phyloP scores from a whole-genome alignment of 441 rosid species.

The Mallotus japonicus region DNA sequence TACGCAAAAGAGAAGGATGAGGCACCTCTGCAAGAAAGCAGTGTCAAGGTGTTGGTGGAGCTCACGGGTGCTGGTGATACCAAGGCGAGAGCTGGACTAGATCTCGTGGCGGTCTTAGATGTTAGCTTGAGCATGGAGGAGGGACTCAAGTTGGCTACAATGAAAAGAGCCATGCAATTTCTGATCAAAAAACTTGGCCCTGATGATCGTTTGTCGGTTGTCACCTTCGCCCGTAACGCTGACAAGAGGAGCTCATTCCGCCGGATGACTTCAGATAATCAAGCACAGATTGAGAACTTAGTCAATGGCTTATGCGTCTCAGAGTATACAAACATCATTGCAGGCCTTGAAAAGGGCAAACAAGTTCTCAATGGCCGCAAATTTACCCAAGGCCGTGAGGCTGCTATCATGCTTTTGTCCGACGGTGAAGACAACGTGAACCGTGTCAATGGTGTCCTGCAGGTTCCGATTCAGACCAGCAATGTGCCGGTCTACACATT shows the following conservation, averaged over 20 bases:
- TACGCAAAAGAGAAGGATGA: not conserved
- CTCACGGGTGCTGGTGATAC: not conserved
- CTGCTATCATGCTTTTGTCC: slow-evolving; percentile 7
- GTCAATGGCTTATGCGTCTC: not conserved
- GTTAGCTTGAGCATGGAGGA: not conserved
- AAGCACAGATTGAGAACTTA: not conserved
- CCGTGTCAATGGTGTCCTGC: not conserved
- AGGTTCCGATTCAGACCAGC: not conserved
- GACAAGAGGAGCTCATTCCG: not conserved
- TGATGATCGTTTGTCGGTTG: slow-evolving; percentile 2
- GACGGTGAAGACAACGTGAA: not conserved
- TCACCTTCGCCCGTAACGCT: not conserved
- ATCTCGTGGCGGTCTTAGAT: slow-evolving; percentile 9
- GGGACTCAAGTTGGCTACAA: not conserved
- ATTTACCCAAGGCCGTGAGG: not conserved
- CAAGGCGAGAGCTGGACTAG: slow-evolving; percentile 3
- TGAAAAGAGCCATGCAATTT: slow-evolving; percentile 9
- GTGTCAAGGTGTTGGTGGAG: slow-evolving; percentile 1
- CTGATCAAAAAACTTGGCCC: slow-evolving; percentile 10
- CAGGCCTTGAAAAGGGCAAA: not conserved
- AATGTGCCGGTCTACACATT: slow-evolving; percentile 3
- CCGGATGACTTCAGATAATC: not conserved
- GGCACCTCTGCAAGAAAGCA: not conserved
- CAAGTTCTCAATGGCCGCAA: not conserved
- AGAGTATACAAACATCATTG: not conserved